phyloP scores from a whole-genome alignment of 75 land plant species.

The Sequoia sempervirens region DNA sequence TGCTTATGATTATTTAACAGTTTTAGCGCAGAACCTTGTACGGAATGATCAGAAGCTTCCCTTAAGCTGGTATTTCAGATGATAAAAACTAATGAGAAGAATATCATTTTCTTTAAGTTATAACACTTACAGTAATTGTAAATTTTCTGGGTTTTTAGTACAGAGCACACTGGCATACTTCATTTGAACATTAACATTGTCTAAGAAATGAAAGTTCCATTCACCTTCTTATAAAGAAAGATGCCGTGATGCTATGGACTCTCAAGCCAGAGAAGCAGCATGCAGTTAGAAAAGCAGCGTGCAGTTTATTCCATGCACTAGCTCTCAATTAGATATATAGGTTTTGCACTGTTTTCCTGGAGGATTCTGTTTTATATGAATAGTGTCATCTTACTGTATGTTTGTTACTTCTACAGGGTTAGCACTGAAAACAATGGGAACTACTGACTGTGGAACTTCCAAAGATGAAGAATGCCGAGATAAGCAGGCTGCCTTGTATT shows the following conservation, averaged over 20 bases:
- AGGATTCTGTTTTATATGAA: background rate
- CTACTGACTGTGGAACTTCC: background rate
- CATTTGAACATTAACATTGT: background rate
- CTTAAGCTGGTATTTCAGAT: background rate
- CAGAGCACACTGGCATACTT: background rate
- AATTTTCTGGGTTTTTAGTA: background rate
- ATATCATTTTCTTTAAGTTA: background rate
- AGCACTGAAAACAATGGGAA: conserved; percentile 3
- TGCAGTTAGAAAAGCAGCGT: too few species aligned
- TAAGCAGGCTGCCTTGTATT: conserved; percentile 32
- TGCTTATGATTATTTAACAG: background rate
- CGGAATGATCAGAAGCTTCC: background rate
- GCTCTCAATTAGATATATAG: background rate
- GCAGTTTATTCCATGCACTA: background rate
- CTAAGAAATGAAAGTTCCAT: background rate
- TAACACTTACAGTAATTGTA: background rate
- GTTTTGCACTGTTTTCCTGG: background rate
- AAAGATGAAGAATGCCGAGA: conserved; percentile 13
- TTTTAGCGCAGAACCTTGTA: background rate
- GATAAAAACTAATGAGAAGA: background rate
- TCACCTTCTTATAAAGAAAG: background rate
- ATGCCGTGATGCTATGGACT: background rate
- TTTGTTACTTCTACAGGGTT: background rate
- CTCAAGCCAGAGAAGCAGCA: background rate
- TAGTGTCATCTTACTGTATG: background rate